These are phyloP conservation scores for Chalciporus sp. DNA, from an alignment of 1,284 basidiomycete genomes.

Conservation along the genomic window DNA sequence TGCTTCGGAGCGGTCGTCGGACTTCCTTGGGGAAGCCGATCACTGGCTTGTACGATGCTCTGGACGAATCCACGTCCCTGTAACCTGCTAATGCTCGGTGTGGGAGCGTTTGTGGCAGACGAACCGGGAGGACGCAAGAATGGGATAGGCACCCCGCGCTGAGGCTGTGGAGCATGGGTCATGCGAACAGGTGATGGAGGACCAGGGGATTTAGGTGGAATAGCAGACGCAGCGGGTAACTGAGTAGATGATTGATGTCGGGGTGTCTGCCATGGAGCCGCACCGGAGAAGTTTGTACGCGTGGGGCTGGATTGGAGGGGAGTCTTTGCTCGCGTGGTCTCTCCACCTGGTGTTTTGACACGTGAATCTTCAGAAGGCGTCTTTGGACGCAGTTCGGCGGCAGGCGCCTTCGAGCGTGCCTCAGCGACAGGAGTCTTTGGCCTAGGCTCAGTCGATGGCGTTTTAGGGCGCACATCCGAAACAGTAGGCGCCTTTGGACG, in stretches of 20 bases:
- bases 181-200: slow-evolving; percentile 52
- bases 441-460: slow-evolving; percentile 15
- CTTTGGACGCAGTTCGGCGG: slow-evolving; percentile 16
- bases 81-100: slow-evolving; percentile 78
- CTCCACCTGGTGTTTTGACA: slow-evolving; percentile 21
- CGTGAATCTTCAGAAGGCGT: slow-evolving; percentile 22
- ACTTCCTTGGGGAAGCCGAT: slow-evolving; percentile 41
- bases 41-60: slow-evolving; percentile 72
- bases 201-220: slow-evolving; percentile 32
- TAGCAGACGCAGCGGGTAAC: slow-evolving; percentile 24
- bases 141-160: slow-evolving; percentile 52
- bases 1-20: slow-evolving; percentile 23
- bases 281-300: slow-evolving; percentile 15
- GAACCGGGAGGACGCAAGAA: slow-evolving; percentile 53
- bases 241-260: slow-evolving; percentile 25
- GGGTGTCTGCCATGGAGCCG: slow-evolving; percentile 31
- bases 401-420: slow-evolving; percentile 27
- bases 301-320: slow-evolving; percentile 21
- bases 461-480: slow-evolving; percentile 17
- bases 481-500: slow-evolving; percentile 16
- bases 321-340: slow-evolving; percentile 18
- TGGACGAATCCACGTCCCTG: slow-evolving; percentile 83
- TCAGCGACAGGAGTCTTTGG: slow-evolving; percentile 20
- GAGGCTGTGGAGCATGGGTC: slow-evolving; percentile 51
- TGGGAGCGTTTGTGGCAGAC: slow-evolving; percentile 61